These are phyloP conservation scores for Diutina ranongensis DNA, from an alignment of 1,139 yeast genomes.

Conservation along the genomic window DNA sequence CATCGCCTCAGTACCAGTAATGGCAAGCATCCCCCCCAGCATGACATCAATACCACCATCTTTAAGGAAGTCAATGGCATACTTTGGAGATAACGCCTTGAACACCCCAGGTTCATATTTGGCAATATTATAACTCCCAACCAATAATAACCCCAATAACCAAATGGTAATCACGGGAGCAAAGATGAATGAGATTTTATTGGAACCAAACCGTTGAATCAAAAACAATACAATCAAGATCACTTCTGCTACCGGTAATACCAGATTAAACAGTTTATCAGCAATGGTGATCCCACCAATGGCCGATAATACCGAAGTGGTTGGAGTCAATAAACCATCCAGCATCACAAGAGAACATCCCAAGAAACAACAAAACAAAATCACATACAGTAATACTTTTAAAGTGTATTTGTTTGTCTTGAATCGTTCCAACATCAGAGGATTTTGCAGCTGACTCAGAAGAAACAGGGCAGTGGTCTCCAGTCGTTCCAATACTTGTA, in stretches of 20 bases:
- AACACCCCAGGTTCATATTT: slow-evolving; percentile 31
- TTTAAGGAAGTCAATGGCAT: slow-evolving; percentile 33
- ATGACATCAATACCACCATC: slow-evolving; percentile 32
- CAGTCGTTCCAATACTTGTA: slow-evolving; percentile 28
- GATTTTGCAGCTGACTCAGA: not conserved
- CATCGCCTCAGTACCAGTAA: slow-evolving; percentile 55
- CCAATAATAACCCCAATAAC: slow-evolving; percentile 32
- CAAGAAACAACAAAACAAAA: slow-evolving; percentile 32
- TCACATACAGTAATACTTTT: slow-evolving; percentile 10
- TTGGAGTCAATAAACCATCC: slow-evolving; percentile 52
- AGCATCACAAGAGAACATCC: slow-evolving; percentile 47
- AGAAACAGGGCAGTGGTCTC: slow-evolving; percentile 20
- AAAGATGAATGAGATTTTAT: slow-evolving; percentile 28
- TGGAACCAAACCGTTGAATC: slow-evolving; percentile 37
- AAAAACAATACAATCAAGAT: slow-evolving; percentile 32
- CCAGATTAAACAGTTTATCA: slow-evolving; percentile 23
- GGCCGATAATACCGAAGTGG: slow-evolving; percentile 48
- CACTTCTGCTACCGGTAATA: slow-evolving; percentile 38
- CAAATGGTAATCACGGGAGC: slow-evolving; percentile 45
- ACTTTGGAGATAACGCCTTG: slow-evolving; percentile 37
- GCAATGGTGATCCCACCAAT: slow-evolving; percentile 38
- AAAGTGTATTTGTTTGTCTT: not conserved
- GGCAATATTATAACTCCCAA: slow-evolving; percentile 36
- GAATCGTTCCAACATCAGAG: not conserved
- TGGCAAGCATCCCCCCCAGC: slow-evolving; percentile 40